Conservation (phyloP, 306 rosid species). For the Macrotyloma uniflorum region DNA sequence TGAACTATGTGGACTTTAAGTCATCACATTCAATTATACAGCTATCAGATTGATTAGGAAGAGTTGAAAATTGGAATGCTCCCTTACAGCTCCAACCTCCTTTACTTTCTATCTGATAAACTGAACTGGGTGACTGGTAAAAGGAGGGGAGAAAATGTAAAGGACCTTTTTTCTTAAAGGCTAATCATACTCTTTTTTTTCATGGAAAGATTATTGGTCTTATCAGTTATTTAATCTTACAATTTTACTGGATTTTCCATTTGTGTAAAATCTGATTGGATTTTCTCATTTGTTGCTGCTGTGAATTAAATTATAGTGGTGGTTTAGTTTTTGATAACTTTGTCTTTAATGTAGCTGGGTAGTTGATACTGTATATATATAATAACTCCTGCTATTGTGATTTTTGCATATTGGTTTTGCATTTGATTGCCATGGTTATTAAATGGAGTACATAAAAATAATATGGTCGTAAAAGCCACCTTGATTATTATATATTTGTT, state of each 20-base stretch:
- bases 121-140: neutral
- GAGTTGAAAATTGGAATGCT: slow-evolving; percentile 7
- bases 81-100: neutral
- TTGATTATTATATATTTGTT: neutral
- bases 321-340: slow-evolving; percentile 14
- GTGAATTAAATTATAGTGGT: neutral
- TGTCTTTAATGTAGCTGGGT: neutral
- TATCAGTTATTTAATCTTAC: neutral
- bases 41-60: slow-evolving; percentile 1
- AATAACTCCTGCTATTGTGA: neutral
- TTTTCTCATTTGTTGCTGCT: slow-evolving; percentile 17
- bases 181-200: slow-evolving; percentile 2
- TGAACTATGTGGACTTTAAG: slow-evolving; percentile 30
- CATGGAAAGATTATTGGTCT: neutral
- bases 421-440: slow-evolving; percentile 20
- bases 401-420: slow-evolving; percentile 27
- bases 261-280: neutral
- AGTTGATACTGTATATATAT: neutral
- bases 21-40: slow-evolving; percentile 12
- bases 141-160: neutral
- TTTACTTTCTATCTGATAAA: neutral
- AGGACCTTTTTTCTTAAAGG: slow-evolving; percentile 5
- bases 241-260: neutral
- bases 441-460: neutral
- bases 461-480: neutral